Evolutionary conservation across 495 filamentous ascomycete species (phyloP).

Genomic region (Penicillium paxilli): DNA sequence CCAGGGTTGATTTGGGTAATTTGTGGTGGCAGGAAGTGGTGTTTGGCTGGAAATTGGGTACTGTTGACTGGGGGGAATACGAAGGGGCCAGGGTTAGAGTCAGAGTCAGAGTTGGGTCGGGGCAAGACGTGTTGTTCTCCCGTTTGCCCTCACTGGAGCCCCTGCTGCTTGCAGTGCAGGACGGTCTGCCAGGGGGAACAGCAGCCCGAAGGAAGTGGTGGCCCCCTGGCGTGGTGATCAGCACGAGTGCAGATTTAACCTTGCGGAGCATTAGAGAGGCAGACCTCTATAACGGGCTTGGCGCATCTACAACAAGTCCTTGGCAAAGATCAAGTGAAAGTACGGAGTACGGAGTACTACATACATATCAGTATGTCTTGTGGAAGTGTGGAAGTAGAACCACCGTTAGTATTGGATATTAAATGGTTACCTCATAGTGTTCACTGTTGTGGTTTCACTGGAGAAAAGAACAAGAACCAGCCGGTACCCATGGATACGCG

Average conservation of each 20-base stretch:
- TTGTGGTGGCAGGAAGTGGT: background rate
- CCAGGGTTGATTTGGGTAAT: no score
- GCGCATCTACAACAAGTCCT: slow-evolving; percentile 1
- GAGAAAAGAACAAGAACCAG: background rate
- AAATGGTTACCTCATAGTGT: no score
- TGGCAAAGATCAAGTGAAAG: no score
- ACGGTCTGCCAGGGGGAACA: slow-evolving; percentile 4
- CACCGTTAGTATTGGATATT: no score
- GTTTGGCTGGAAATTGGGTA: background rate
- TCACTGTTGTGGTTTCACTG: background rate
- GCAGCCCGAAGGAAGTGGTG: no score
- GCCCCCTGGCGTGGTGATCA: slow-evolving; percentile 23
- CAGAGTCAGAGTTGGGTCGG: background rate
- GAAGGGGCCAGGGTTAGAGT: background rate
- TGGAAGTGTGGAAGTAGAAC: no score
- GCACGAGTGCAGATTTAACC: slow-evolving; percentile 16
- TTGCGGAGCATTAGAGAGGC: slow-evolving; percentile 14
- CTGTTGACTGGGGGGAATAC: background rate
- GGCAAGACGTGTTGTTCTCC: background rate
- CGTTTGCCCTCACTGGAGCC: background rate
- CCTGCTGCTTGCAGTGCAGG: slow-evolving; percentile 1
- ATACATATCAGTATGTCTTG: no score
- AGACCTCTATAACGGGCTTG: slow-evolving; percentile 12
- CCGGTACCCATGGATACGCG: slow-evolving; percentile 25
- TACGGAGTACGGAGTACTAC: background rate